phyloP scores from a whole-genome alignment of 805 yeast genomes.

The Ogataea nakhonphanomensis region DNA sequence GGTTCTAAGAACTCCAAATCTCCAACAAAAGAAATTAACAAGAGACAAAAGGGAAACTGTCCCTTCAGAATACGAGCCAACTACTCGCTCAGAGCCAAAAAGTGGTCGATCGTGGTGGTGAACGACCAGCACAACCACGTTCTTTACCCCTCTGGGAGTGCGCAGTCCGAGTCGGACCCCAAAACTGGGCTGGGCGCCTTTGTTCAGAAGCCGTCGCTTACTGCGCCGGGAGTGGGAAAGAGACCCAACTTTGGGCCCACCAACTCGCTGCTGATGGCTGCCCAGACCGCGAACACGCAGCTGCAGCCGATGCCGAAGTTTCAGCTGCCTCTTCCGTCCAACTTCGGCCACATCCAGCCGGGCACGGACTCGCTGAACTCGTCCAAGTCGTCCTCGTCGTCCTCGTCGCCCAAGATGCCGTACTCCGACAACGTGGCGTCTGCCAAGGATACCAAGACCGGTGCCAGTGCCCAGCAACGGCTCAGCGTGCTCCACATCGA shows the following conservation, averaged over 20 bases:
- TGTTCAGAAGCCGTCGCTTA: constrained; percentile 7
- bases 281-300: constrained; percentile 19
- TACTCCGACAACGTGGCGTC: constrained; percentile 11
- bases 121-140: constrained; percentile 60
- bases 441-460: constrained; percentile 4
- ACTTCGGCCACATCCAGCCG: constrained; percentile 17
- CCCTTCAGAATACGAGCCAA: constrained; percentile 68
- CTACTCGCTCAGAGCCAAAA: constrained; percentile 45
- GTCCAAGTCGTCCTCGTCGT: constrained; percentile 21
- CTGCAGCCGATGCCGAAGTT: constrained; percentile 18
- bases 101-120: constrained; percentile 60
- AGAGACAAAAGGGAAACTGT: constrained; percentile 37
- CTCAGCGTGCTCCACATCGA: constrained; percentile 27
- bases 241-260: constrained; percentile 24
- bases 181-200: constrained; percentile 7
- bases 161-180: constrained; percentile 9
- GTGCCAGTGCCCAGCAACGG: constrained; percentile 7
- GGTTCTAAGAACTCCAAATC: constrained; percentile 14
- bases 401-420: constrained; percentile 19
- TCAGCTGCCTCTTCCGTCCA: constrained; percentile 23
- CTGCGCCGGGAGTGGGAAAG: constrained; percentile 7
- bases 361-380: constrained; percentile 15
- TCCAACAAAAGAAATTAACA: constrained; percentile 12
- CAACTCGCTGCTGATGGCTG: constrained; percentile 24
- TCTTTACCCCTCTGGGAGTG: constrained; percentile 23